Percentiles rank a stretch among this genome's conserved stretches.
phyloP scores from a whole-genome alignment of 148 eudicot genomes.

The Rhododendron griersonianum region DNA sequence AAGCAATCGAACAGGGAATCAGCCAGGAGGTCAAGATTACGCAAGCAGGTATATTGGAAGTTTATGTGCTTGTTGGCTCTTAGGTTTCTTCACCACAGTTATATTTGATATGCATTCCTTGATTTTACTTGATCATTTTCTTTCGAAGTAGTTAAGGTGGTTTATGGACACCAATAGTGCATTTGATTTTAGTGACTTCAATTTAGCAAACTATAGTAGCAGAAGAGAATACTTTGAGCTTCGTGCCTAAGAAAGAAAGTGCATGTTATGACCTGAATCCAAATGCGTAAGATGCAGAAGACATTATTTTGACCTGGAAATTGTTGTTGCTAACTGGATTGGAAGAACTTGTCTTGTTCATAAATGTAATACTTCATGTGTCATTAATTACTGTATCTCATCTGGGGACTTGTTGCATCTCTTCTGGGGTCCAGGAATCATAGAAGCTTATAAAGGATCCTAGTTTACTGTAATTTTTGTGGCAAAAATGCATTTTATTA shows the following conservation, averaged over 20 bases:
- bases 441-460: background rate
- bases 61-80: background rate
- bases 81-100: background rate
- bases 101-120: background rate
- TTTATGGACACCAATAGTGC: background rate
- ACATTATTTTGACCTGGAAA: background rate
- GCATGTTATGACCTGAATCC: conserved; percentile 4
- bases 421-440: background rate
- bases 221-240: background rate
- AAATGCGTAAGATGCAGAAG: background rate
- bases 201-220: background rate
- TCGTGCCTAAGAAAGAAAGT: background rate
- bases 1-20: conserved; percentile 97
- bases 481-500: background rate
- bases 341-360: background rate
- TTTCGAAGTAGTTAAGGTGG: background rate
- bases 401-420: background rate
- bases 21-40: conserved; percentile 91
- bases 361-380: background rate
- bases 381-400: background rate
- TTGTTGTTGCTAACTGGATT: background rate
- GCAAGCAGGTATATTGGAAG: conserved; percentile 71
- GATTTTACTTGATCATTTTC: background rate
- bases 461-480: background rate
- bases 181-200: background rate